Evolutionary conservation across 108 stramenopile species (phyloP).

Genomic region (Skeletonema marinoi): DNA sequence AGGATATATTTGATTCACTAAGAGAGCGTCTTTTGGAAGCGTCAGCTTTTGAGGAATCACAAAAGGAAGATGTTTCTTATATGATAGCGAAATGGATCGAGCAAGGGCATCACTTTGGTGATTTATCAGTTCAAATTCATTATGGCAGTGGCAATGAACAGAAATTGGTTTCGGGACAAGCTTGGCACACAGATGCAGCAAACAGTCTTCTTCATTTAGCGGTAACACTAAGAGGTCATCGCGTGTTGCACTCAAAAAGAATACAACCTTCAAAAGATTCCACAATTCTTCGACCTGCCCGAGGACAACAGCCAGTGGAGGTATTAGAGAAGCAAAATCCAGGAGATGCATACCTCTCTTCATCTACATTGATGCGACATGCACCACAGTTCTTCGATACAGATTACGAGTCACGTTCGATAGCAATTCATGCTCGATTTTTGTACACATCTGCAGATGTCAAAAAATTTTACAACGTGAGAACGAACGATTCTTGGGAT

Average conservation of each 20-base stretch:
- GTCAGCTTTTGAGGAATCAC: conserved; percentile 5
- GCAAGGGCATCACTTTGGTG: conserved; percentile 30
- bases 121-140: conserved; percentile 35
- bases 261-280: background rate
- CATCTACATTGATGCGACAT: conserved; percentile 28
- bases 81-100: conserved; percentile 29
- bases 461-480: conserved; percentile 13
- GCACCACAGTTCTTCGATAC: conserved; percentile 38
- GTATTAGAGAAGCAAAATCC: conserved; percentile 20
- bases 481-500: conserved; percentile 24
- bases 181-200: conserved; percentile 39
- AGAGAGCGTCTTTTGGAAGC: conserved; percentile 12
- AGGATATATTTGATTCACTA: conserved; percentile 18
- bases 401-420: conserved; percentile 14
- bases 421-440: conserved; percentile 34
- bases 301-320: conserved; percentile 3
- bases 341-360: conserved; percentile 23
- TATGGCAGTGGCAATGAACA: conserved; percentile 30
- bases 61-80: conserved; percentile 26
- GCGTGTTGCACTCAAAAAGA: conserved; percentile 33
- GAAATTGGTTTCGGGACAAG: conserved; percentile 25
- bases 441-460: conserved; percentile 31
- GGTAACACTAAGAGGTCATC: conserved; percentile 28
- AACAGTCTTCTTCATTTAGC: conserved; percentile 33
- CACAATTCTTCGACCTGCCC: background rate